These are phyloP conservation scores for Radiomyces spectabilis DNA, from an alignment of 192 early-diverging fungal species.

Conservation along the genomic window DNA sequence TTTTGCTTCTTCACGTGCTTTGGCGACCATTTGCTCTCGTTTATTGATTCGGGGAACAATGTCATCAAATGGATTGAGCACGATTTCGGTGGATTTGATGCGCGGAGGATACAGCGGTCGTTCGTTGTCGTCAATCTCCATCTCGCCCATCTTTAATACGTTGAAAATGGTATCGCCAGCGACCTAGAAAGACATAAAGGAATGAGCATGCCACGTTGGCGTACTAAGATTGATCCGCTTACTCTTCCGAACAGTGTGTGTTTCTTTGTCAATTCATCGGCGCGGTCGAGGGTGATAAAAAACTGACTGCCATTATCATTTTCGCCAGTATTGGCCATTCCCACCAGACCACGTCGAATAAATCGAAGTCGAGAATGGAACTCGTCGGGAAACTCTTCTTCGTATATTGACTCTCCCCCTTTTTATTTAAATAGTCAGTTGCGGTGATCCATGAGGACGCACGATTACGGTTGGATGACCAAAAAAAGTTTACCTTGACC, in stretches of 20 bases:
- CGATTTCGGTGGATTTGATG: slow-evolving; percentile 56
- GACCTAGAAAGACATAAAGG: slow-evolving; percentile 38
- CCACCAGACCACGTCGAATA: slow-evolving; percentile 77
- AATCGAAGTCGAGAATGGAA: slow-evolving; percentile 92
- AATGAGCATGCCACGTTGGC: background rate
- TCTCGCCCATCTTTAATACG: slow-evolving; percentile 75
- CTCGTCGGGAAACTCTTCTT: slow-evolving; percentile 80
- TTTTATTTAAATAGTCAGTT: background rate
- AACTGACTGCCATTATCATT: slow-evolving; percentile 89
- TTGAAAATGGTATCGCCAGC: slow-evolving; percentile 91
- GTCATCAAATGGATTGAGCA: slow-evolving; percentile 89
- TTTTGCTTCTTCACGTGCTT: slow-evolving; percentile 15
- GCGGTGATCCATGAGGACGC: background rate
- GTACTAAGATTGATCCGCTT: background rate
- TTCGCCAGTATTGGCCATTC: slow-evolving; percentile 79
- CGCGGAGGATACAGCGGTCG: slow-evolving; percentile 68
- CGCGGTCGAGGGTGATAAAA: slow-evolving; percentile 84
- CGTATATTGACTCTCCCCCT: slow-evolving; percentile 87
- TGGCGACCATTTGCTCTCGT: slow-evolving; percentile 21
- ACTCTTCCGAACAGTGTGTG: slow-evolving; percentile 93
- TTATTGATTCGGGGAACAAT: slow-evolving; percentile 64
- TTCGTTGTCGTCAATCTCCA: slow-evolving; percentile 76
- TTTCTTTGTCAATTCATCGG: slow-evolving; percentile 80
- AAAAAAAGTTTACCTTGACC: slow-evolving; percentile 33
- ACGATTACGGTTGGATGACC: background rate